phyloP scores from a whole-genome alignment of 2,329 filamentous ascomycete species.

The Ceratocystis variospora region DNA sequence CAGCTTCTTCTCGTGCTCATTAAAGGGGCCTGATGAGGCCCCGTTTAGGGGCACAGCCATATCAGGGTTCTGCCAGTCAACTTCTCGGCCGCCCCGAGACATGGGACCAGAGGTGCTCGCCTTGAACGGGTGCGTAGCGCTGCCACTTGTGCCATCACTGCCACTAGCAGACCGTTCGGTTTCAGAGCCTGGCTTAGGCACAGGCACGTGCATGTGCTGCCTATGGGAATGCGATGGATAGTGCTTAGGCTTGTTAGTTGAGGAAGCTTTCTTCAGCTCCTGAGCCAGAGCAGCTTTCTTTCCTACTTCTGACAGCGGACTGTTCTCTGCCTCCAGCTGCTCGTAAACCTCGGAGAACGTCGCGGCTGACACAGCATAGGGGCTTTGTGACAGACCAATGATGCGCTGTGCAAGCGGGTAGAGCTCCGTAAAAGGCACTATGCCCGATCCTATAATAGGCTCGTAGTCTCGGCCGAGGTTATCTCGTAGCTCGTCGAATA shows the following conservation, averaged over 20 bases:
- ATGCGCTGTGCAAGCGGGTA: conserved; percentile 17
- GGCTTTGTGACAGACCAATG: conserved; percentile 11
- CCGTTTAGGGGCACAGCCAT: conserved; percentile 6
- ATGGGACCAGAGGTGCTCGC: conserved; percentile 1
- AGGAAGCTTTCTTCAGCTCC: conserved; percentile 1
- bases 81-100: conserved; percentile 14
- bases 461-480: conserved; percentile 18
- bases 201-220: conserved; percentile 13
- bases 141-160: neutral
- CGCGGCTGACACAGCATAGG: conserved; percentile 12
- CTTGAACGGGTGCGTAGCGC: conserved; percentile 1
- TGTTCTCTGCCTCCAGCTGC: conserved; percentile 3
- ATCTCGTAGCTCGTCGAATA: conserved; percentile 14
- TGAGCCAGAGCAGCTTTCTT: conserved; percentile 13
- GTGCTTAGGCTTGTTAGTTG: conserved; percentile 2
- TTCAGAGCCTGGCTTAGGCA: conserved; percentile 7
- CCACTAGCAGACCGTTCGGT: neutral
- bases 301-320: conserved; percentile 14
- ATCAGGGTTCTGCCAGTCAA: conserved; percentile 1
- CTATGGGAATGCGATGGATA: conserved; percentile 4
- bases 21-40: conserved; percentile 30
- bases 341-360: conserved; percentile 13
- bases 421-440: conserved; percentile 20
- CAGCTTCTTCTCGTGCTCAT: conserved; percentile 69
- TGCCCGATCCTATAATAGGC: conserved; percentile 24